These are phyloP conservation scores for Coniochaeta prunicola DNA, from an alignment of 2,329 filamentous ascomycete species.

Conservation along the genomic window DNA sequence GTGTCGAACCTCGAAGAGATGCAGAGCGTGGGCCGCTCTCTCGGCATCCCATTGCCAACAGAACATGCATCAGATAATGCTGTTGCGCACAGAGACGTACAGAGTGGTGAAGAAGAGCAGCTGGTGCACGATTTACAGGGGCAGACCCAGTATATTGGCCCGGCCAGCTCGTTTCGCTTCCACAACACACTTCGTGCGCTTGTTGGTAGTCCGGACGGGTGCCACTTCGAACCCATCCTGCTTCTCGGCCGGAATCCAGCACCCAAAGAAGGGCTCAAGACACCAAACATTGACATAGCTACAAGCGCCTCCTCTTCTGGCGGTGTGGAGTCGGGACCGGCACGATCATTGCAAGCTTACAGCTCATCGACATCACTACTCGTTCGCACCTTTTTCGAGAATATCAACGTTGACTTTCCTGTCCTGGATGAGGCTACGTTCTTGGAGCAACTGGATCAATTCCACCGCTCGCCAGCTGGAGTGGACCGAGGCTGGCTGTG, in stretches of 20 bases:
- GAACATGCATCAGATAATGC: slow-evolving; percentile 7
- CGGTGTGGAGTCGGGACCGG: too few species aligned
- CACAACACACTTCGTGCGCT: slow-evolving; percentile 30
- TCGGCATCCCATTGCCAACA: slow-evolving; percentile 31
- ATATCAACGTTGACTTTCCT: slow-evolving; percentile 33
- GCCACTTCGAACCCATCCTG: slow-evolving; percentile 23
- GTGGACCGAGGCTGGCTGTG: slow-evolving; percentile 32
- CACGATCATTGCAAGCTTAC: slow-evolving; percentile 3
- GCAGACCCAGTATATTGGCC: slow-evolving; percentile 35
- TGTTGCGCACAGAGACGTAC: slow-evolving; percentile 11
- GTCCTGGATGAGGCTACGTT: slow-evolving; percentile 34
- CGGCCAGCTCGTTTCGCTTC: slow-evolving; percentile 31
- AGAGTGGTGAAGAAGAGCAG: slow-evolving; percentile 21
- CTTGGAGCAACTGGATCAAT: slow-evolving; percentile 29
- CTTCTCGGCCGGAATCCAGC: slow-evolving; percentile 30
- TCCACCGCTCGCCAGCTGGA: slow-evolving; percentile 18
- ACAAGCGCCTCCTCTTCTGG: too few species aligned
- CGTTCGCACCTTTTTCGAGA: slow-evolving; percentile 30
- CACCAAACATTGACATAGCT: too few species aligned
- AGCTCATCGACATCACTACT: slow-evolving; percentile 11
- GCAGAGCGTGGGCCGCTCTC: slow-evolving; percentile 26
- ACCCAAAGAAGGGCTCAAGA: too few species aligned
- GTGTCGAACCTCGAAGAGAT: slow-evolving; percentile 29
- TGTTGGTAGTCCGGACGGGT: slow-evolving; percentile 21
- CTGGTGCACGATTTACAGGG: slow-evolving; percentile 33